Evolutionary conservation across 345 rosid species (phyloP).

Genomic region (Dipteronia sinensis): DNA sequence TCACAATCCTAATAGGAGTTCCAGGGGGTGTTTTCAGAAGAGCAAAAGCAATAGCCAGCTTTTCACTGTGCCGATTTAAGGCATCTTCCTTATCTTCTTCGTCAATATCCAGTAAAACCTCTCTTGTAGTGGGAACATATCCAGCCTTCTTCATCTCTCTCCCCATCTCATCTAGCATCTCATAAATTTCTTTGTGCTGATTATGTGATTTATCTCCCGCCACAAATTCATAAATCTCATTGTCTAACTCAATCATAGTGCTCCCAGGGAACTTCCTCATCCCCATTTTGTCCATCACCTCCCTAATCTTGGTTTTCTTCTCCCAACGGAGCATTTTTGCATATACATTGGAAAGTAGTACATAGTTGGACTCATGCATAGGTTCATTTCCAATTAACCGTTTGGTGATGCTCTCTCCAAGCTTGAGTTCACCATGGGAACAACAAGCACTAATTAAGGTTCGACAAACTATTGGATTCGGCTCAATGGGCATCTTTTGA

Average conservation of each 20-base stretch:
- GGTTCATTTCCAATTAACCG: constrained; percentile 49
- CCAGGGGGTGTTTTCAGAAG: constrained; percentile 49
- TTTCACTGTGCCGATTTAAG: constrained; percentile 59
- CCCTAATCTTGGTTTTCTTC: constrained; percentile 47
- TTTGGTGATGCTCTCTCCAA: constrained; percentile 45
- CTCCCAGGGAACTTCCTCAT: constrained; percentile 50
- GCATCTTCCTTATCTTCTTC: constrained; percentile 64
- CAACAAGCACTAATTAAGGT: constrained; percentile 48
- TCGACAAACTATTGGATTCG: constrained; percentile 51
- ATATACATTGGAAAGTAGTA: constrained; percentile 49
- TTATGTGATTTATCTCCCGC: constrained; percentile 46
- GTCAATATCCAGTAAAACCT: constrained; percentile 49
- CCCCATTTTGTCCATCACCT: constrained; percentile 42
- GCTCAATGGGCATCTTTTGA: constrained; percentile 50
- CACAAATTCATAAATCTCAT: constrained; percentile 51
- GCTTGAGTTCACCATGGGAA: constrained; percentile 43
- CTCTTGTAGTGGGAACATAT: constrained; percentile 47
- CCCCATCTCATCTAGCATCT: constrained; percentile 55
- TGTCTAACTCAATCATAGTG: constrained; percentile 49
- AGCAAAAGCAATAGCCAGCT: constrained; percentile 62
- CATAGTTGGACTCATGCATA: constrained; percentile 36
- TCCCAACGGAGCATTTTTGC: constrained; percentile 55
- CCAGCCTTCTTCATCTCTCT: constrained; percentile 49
- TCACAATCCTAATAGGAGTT: constrained; percentile 52
- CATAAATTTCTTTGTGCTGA: constrained; percentile 38